Percentiles rank a stretch among this genome's conserved stretches.
phyloP scores from a whole-genome alignment of 768 basidiomycete genomes.

The Strobilomyces confusus region DNA sequence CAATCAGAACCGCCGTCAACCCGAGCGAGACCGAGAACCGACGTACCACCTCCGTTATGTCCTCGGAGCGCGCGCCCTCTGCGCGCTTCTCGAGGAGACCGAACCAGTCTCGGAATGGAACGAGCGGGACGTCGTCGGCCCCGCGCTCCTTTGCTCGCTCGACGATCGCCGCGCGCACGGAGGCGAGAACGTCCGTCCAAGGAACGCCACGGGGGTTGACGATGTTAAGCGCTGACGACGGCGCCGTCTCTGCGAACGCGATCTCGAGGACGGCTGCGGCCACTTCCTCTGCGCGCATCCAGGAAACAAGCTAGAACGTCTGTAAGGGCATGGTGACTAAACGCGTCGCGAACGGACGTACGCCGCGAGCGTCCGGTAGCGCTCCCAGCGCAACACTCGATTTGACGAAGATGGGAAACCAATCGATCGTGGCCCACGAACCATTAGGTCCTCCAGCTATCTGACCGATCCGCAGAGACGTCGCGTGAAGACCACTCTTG shows the following conservation, averaged over 20 bases:
- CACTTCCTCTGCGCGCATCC: constrained; percentile 37
- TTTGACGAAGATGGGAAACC: constrained; percentile 35
- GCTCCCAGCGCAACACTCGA: constrained; percentile 25
- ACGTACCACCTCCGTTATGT: constrained; percentile 3
- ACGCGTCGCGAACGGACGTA: constrained; percentile 5
- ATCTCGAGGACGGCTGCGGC: constrained; percentile 32
- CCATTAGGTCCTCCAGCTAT: constrained; percentile 32
- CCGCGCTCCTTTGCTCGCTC: constrained; percentile 7
- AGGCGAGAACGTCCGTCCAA: constrained; percentile 28
- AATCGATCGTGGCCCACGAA: constrained; percentile 33
- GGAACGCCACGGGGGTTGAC: constrained; percentile 34
- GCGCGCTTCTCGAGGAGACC: constrained; percentile 23
- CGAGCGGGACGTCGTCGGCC: constrained; percentile 15
- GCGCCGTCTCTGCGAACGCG: constrained; percentile 18
- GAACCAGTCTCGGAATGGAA: constrained; percentile 32
- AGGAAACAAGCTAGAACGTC: constrained; percentile 24
- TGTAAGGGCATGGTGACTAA: neutral
- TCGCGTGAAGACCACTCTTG: constrained; percentile 23
- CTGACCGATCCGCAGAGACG: constrained; percentile 33
- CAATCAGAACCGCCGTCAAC: neutral
- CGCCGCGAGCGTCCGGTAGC: constrained; percentile 31
- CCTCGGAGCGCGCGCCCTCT: constrained; percentile 8
- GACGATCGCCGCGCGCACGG: constrained; percentile 13
- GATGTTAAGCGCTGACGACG: constrained; percentile 32
- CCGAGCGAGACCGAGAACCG: no score